Evolutionary conservation across 2,329 filamentous ascomycete genomes (phyloP).

Genomic region (Calonectria ilicicola): DNA sequence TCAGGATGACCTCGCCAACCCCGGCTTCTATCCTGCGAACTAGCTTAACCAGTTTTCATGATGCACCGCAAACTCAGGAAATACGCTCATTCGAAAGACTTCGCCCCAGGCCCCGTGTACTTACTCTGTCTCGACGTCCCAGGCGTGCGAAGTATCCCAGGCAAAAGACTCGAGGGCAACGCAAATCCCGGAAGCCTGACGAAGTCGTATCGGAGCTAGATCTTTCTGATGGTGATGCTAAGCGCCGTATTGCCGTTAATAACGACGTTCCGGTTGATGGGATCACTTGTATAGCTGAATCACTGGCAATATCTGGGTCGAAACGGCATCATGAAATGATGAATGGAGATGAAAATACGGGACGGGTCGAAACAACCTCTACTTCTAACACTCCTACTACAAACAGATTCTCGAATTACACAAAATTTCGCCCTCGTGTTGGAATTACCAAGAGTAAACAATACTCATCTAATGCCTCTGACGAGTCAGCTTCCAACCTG

Average conservation of each 20-base stretch:
- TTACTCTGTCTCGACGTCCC: slow-evolving; percentile 42
- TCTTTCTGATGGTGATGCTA: neutral
- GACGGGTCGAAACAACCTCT: no score
- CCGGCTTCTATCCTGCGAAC: slow-evolving; percentile 42
- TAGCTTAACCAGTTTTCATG: slow-evolving; percentile 30
- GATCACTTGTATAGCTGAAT: neutral
- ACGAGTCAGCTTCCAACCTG: neutral
- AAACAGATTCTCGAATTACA: neutral
- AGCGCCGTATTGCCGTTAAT: neutral
- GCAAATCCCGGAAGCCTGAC: neutral
- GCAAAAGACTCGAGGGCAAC: slow-evolving; percentile 12
- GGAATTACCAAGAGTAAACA: neutral
- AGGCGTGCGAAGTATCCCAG: slow-evolving; percentile 35
- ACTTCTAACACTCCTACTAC: neutral
- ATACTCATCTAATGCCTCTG: no score
- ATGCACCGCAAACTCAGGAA: slow-evolving; percentile 19
- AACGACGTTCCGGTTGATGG: neutral
- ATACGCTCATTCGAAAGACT: slow-evolving; percentile 33
- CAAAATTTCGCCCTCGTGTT: neutral
- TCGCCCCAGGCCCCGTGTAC: slow-evolving; percentile 41
- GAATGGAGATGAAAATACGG: neutral
- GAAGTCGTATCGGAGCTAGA: neutral
- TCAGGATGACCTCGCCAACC: slow-evolving; percentile 45
- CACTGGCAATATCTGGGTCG: neutral
- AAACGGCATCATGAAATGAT: neutral